These are phyloP conservation scores for Laguncularia racemosa DNA, from an alignment of 345 rosid species.

Conservation along the genomic window DNA sequence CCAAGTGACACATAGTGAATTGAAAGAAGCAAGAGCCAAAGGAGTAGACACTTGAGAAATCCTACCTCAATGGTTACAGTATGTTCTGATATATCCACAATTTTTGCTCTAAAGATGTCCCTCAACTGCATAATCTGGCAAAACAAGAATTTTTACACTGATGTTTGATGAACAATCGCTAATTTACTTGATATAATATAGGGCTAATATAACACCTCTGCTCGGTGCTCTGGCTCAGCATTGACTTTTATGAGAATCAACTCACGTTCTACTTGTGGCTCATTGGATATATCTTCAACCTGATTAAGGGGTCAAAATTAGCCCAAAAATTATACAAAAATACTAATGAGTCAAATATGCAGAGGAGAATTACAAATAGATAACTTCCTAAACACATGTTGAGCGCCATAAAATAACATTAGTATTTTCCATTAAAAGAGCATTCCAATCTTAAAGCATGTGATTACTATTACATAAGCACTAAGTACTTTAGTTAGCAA, in stretches of 20 bases:
- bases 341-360: no score
- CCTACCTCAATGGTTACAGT: slow-evolving; percentile 75
- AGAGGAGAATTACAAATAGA: no score
- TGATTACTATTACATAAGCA: no score
- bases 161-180: no score
- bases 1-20: not conserved
- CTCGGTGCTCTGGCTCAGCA: slow-evolving; percentile 45
- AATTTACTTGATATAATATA: no score
- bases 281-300: slow-evolving; percentile 90
- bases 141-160: slow-evolving; percentile 6
- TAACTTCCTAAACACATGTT: no score
- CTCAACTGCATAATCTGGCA: slow-evolving; percentile 87
- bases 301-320: slow-evolving; percentile 12
- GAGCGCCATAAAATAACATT: no score
- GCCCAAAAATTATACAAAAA: no score
- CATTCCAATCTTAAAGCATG: no score
- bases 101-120: slow-evolving; percentile 78
- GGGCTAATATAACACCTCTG: slow-evolving; percentile 45
- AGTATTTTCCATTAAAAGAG: no score
- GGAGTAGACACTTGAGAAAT: slow-evolving; percentile 1
- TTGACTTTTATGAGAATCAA: slow-evolving; percentile 82
- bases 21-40: not conserved
- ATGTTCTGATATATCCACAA: slow-evolving; percentile 76
- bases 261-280: slow-evolving; percentile 93
- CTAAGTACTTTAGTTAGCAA: no score